Evolutionary conservation across 2,329 filamentous ascomycete genomes (phyloP), one percentile per base, ranked within the genome.

Genomic region (Fusarium mundagurra): DNA sequence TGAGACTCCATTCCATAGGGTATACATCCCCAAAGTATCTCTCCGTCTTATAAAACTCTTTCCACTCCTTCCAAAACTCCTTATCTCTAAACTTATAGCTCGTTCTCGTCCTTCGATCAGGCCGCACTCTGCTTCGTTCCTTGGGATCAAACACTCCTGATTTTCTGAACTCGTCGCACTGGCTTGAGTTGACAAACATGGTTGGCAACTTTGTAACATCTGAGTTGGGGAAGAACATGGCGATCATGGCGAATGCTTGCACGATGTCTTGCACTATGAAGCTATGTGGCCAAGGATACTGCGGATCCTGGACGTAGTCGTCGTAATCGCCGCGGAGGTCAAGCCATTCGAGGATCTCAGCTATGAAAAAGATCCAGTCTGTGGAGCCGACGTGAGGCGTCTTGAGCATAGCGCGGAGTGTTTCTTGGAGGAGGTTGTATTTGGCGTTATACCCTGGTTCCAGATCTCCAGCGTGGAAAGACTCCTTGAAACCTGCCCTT

Each of bases 1-100:
- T 66, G 22, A 80, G 14, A n/a, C 75, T 80, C 79, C 78, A 80
- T 7, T 80, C 76, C 11, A 80, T 54, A 7, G 77, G 79, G 39
- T 73, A 79, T 2, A 69, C 45, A 16, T 80, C 76, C 4, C 72
- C 61, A 24, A 31, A 80, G 22, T 75, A 69, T 3, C 29, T 41
- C 3, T 68, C 43, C 11, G 11, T 58, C 14, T 73, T 47, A 8
- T 72, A 38, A n/a, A 78, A 59, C 7, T 71, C 38, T 2, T 76
- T 69, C 77, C 75, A 80, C 33, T 77, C 63, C 0, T 51, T 61
- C 76, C 76, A 80, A 27, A 80, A 79, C 4, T 54, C 50, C 12
- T 62, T 20, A 1, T 74, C 54, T 2, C 79, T 73, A 22, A 70
- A 79, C 44, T 77, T 73, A 36, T 72, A 76, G 38, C 79, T 80